A percentile compares a stretch with the other conserved stretches of the same genome.
phyloP scores from a whole-genome alignment of 768 basidiomycete species.

The Solioccasus polychromus region DNA sequence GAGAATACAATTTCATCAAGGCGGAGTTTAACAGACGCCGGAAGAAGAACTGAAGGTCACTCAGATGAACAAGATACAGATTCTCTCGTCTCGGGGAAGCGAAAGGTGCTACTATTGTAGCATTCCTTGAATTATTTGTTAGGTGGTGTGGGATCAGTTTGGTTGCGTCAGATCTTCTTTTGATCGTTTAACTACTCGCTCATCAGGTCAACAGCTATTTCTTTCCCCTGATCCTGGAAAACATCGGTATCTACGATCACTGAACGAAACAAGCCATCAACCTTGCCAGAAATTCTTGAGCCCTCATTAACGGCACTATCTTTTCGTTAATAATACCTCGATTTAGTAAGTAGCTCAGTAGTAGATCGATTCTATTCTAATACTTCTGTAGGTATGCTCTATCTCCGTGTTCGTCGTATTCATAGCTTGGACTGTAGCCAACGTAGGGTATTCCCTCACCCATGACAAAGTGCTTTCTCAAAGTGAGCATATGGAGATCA shows the following conservation, averaged over 20 bases:
- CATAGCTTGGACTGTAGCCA: constrained; percentile 17
- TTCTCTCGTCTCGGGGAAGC: constrained; percentile 13
- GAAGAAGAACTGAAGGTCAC: constrained; percentile 24
- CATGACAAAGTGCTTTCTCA: constrained; percentile 3
- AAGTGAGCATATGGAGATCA: constrained; percentile 9
- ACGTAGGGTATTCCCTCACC: constrained; percentile 17
- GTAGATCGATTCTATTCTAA: not conserved
- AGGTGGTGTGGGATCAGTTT: constrained; percentile 15
- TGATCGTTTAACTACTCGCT: not conserved
- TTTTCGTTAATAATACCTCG: constrained; percentile 6
- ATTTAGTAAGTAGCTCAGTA: constrained; percentile 11
- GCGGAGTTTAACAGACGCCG: constrained; percentile 54
- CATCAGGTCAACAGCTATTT: constrained; percentile 4
- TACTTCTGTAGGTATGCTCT: constrained; percentile 6
- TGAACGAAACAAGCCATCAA: constrained; percentile 16
- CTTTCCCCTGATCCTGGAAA: constrained; percentile 14
- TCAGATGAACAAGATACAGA: not conserved
- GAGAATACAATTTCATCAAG: constrained; percentile 47
- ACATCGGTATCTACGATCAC: constrained; percentile 20
- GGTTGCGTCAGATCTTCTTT: not conserved
- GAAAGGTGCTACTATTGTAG: constrained; percentile 9
- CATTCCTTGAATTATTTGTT: constrained; percentile 14
- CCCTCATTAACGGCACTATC: constrained; percentile 3
- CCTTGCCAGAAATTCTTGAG: constrained; percentile 12
- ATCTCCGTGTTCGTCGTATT: constrained; percentile 15